phyloP scores from a whole-genome alignment of 73 alveolate genomes.

The Paramecium caudatum region DNA sequence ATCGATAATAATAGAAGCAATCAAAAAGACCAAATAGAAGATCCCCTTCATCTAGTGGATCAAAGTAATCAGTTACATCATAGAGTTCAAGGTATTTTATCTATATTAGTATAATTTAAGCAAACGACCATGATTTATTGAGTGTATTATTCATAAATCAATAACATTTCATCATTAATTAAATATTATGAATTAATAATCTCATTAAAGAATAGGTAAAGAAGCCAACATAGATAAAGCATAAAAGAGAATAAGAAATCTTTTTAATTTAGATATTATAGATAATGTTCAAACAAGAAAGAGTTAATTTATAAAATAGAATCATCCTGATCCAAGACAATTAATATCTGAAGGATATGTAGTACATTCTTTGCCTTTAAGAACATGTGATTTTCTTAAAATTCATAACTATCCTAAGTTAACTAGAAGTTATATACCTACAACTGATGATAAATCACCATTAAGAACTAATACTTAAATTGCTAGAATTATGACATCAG shows the following conservation, averaged over 20 bases:
- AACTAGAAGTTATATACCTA: background rate
- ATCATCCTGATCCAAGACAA: background rate
- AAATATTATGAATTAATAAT: conserved; percentile 12
- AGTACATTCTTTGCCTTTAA: background rate
- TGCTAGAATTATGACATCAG: background rate
- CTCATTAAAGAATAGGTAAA: conserved; percentile 14
- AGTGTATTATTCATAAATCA: conserved; percentile 53
- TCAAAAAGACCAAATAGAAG: conserved; percentile 45
- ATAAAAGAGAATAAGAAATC: background rate
- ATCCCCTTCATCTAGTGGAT: conserved; percentile 55
- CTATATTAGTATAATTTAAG: conserved; percentile 20
- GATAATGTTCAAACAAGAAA: background rate
- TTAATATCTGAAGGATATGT: background rate
- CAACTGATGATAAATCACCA: background rate
- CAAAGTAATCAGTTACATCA: background rate
- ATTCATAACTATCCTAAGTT: background rate
- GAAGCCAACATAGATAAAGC: background rate
- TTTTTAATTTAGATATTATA: background rate
- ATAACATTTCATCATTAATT: background rate
- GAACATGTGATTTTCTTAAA: conserved; percentile 7
- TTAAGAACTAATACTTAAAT: background rate
- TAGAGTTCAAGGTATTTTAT: conserved; percentile 29
- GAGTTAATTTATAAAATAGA: background rate
- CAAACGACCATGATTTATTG: conserved; percentile 51
- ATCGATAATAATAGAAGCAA: conserved; percentile 27